phyloP scores from a whole-genome alignment of 371 early-diverging fungal species.

The Circinella minor region DNA sequence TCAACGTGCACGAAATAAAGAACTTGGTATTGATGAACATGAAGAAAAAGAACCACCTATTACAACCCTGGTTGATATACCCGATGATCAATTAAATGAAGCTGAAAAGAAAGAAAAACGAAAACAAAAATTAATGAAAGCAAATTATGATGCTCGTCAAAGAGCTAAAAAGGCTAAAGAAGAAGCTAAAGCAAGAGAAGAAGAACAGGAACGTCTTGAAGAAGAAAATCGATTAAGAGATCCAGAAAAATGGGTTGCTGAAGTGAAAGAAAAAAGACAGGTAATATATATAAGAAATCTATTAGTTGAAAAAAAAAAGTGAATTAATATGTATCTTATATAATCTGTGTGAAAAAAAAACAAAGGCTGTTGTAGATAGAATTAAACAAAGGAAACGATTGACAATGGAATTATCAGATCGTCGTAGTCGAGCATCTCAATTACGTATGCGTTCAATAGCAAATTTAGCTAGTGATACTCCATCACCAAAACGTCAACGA shows the following conservation, averaged over 20 bases:
- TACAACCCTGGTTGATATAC: slow-evolving; percentile 78
- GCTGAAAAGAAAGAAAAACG: slow-evolving; percentile 83
- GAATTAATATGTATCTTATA: too few relatives aligned
- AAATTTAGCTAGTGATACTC: slow-evolving; percentile 71
- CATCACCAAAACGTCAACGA: slow-evolving; percentile 57
- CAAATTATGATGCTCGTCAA: slow-evolving; percentile 81
- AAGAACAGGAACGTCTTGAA: slow-evolving; percentile 70
- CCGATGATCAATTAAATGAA: slow-evolving; percentile 80
- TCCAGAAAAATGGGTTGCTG: slow-evolving; percentile 76
- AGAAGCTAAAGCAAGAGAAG: slow-evolving; percentile 68
- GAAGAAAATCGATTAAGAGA: slow-evolving; percentile 72
- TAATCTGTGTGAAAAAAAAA: neutral
- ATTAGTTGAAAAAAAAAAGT: too few relatives aligned
- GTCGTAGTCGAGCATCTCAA: slow-evolving; percentile 86
- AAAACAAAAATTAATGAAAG: slow-evolving; percentile 84
- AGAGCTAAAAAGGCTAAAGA: slow-evolving; percentile 80
- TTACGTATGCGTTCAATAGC: slow-evolving; percentile 86
- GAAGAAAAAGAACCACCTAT: slow-evolving; percentile 80
- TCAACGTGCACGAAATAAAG: slow-evolving; percentile 76
- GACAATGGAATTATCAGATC: slow-evolving; percentile 80
- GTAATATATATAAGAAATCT: slow-evolving; percentile 13
- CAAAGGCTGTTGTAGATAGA: slow-evolving; percentile 58
- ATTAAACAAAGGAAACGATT: slow-evolving; percentile 68
- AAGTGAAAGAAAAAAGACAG: slow-evolving; percentile 67
- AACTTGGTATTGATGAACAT: slow-evolving; percentile 77